Evolutionary conservation across 805 yeast genomes (phyloP).

Genomic region (Yamadazyma laniorum): DNA sequence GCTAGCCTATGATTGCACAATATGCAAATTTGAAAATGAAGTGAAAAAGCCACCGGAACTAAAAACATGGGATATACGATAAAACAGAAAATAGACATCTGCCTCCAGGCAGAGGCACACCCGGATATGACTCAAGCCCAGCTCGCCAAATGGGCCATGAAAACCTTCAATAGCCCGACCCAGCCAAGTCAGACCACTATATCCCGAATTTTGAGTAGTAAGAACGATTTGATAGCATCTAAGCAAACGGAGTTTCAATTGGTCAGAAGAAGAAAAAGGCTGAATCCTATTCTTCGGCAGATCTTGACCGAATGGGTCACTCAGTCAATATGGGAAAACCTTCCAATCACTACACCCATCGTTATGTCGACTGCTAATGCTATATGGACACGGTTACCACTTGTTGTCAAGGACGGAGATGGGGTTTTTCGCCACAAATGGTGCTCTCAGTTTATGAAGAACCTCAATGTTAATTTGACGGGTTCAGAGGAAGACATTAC

Average conservation of each 20-base stretch:
- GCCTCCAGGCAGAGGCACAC: constrained; percentile 64
- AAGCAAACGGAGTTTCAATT: constrained; percentile 52
- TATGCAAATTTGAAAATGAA: background rate
- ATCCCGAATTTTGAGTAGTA: constrained; percentile 56
- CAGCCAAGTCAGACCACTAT: constrained; percentile 70
- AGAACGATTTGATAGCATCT: constrained; percentile 49
- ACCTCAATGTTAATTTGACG: constrained; percentile 50
- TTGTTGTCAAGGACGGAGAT: constrained; percentile 54
- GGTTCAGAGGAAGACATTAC: constrained; percentile 45
- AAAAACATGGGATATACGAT: constrained; percentile 61
- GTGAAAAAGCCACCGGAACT: background rate
- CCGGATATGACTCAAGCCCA: constrained; percentile 69
- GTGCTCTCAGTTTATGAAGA: constrained; percentile 49
- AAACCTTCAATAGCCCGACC: constrained; percentile 47
- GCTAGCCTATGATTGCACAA: background rate
- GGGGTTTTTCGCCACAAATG: constrained; percentile 66
- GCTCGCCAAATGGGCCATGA: constrained; percentile 62
- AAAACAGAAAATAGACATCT: constrained; percentile 64
- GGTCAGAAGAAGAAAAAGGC: constrained; percentile 53
- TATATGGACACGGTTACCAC: constrained; percentile 61
- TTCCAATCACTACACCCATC: constrained; percentile 63
- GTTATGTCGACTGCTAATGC: constrained; percentile 61
- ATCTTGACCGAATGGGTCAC: constrained; percentile 71
- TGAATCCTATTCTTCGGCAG: constrained; percentile 52
- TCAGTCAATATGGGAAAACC: constrained; percentile 64